Percentiles rank a stretch among this genome's conserved stretches.
These are phyloP conservation scores for Radiomyces spectabilis DNA, from an alignment of 192 early-diverging fungal species.

Conservation along the genomic window DNA sequence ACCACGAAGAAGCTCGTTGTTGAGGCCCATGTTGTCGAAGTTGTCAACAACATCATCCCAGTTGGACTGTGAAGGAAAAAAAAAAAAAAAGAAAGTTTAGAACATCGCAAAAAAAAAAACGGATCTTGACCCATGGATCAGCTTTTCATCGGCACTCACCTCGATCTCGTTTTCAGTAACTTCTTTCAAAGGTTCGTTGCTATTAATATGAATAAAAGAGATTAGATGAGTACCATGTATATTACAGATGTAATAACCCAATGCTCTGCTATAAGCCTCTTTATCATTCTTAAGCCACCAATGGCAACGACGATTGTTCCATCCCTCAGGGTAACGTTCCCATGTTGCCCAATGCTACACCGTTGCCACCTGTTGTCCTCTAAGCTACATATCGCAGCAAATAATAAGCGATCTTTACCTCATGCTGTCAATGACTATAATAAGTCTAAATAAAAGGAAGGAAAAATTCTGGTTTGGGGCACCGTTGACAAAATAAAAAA, in stretches of 20 bases:
- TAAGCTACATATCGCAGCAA: background rate
- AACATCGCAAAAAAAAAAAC: too few species aligned
- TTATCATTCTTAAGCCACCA: background rate
- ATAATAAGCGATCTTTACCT: background rate
- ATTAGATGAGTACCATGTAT: background rate
- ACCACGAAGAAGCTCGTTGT: slow-evolving; percentile 88
- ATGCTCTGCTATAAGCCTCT: background rate
- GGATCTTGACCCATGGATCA: too few species aligned
- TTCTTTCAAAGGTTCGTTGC: slow-evolving; percentile 17
- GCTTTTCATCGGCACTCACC: background rate
- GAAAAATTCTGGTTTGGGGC: background rate
- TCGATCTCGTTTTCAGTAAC: slow-evolving; percentile 13
- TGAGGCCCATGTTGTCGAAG: slow-evolving; percentile 95
- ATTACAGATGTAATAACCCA: background rate
- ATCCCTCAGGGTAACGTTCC: too few species aligned
- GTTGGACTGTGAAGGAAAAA: slow-evolving; percentile 62
- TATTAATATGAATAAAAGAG: background rate
- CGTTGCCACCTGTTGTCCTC: too few species aligned
- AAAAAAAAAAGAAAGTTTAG: background rate
- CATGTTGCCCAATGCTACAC: too few species aligned
- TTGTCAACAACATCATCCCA: slow-evolving; percentile 90
- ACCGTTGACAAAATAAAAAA: too few species aligned
- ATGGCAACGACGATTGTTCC: background rate
- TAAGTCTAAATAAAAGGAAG: background rate
- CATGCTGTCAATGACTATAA: background rate